Evolutionary conservation across 2,329 filamentous ascomycete genomes (phyloP).

Genomic region (Trichoderma polysporum): DNA sequence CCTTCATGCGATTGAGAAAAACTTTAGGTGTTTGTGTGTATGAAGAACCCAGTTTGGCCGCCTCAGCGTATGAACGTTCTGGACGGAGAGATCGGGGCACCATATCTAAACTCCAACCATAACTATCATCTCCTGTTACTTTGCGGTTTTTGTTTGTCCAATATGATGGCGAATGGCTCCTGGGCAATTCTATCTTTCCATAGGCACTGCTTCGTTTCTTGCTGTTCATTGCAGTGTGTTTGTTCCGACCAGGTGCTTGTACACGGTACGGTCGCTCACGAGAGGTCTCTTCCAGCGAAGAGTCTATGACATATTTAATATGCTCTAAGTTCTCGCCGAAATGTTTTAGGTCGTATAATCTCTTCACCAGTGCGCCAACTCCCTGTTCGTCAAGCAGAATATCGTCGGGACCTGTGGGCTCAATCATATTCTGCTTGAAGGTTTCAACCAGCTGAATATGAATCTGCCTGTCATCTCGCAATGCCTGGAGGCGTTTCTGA

Average conservation of each 20-base stretch:
- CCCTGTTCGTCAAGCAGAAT: conserved; percentile 12
- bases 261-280: conserved; percentile 17
- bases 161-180: not conserved
- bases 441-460: conserved; percentile 23
- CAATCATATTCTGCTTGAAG: conserved; percentile 20
- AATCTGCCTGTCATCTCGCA: conserved; percentile 15
- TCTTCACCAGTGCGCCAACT: conserved; percentile 1
- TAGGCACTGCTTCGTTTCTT: not conserved
- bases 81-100: not conserved
- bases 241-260: not conserved
- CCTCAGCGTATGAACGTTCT: not conserved
- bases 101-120: not conserved
- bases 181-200: too few relatives aligned
- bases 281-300: not conserved
- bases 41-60: not conserved
- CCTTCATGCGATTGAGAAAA: not conserved
- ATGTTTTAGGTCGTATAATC: conserved; percentile 6
- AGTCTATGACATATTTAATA: conserved; percentile 10
- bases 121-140: not conserved
- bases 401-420: not conserved
- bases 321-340: not conserved
- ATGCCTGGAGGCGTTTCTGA: conserved; percentile 2
- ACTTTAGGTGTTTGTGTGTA: not conserved
- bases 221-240: not conserved
- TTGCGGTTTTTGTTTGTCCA: not conserved